phyloP scores from a whole-genome alignment of 2,329 filamentous ascomycete species.

The Myriosclerotinia scirpicola region DNA sequence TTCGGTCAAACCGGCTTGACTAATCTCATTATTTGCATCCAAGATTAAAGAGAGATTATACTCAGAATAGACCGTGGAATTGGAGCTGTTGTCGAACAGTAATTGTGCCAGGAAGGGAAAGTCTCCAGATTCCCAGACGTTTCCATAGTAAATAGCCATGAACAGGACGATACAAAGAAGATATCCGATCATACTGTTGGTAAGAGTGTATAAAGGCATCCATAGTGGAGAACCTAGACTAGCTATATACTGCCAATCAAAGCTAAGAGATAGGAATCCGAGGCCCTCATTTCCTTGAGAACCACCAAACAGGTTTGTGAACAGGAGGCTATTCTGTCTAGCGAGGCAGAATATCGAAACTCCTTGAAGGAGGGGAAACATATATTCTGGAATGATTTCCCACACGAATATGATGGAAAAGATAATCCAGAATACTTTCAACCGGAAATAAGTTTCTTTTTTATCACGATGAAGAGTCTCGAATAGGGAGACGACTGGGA shows the following conservation, averaged over 20 bases:
- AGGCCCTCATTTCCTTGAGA: slow-evolving; percentile 47
- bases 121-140: slow-evolving; percentile 44
- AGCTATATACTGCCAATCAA: slow-evolving; percentile 48
- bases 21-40: slow-evolving; percentile 43
- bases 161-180: slow-evolving; percentile 40
- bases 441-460: slow-evolving; percentile 42
- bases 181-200: slow-evolving; percentile 40
- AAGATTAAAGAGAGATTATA: slow-evolving; percentile 49
- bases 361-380: slow-evolving; percentile 50
- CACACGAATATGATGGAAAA: slow-evolving; percentile 28
- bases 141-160: slow-evolving; percentile 45
- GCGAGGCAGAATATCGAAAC: slow-evolving; percentile 49
- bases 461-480: slow-evolving; percentile 45
- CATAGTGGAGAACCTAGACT: slow-evolving; percentile 32
- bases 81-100: slow-evolving; percentile 44
- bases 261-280: slow-evolving; percentile 41
- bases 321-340: slow-evolving; percentile 45
- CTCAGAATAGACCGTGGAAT: slow-evolving; percentile 40
- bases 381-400: slow-evolving; percentile 23
- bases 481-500: slow-evolving; percentile 47
- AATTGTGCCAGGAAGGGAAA: slow-evolving; percentile 47
- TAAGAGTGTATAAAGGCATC: slow-evolving; percentile 40
- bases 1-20: slow-evolving; percentile 40
- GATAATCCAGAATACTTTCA: slow-evolving; percentile 43
- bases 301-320: slow-evolving; percentile 52